Conservation (phyloP, 768 basidiomycete species). For the Termitomyces sp. region DNA sequence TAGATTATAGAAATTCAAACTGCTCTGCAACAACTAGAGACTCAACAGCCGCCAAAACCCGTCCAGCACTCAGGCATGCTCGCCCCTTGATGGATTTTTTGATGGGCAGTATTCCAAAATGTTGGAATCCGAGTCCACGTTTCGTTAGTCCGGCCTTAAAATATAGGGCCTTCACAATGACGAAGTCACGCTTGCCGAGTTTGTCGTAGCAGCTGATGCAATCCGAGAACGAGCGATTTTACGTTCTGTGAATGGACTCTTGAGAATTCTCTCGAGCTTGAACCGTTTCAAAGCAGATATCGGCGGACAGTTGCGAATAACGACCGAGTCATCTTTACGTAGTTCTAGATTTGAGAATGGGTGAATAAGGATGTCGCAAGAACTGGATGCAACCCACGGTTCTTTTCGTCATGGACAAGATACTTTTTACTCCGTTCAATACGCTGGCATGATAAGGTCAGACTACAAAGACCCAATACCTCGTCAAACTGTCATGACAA, state of each 20-base stretch:
- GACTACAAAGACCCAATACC: neutral
- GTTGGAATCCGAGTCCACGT: neutral
- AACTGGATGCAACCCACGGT: slow-evolving; percentile 44
- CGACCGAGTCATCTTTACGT: slow-evolving; percentile 64
- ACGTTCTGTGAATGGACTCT: slow-evolving; percentile 65
- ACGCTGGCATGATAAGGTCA: slow-evolving; percentile 38
- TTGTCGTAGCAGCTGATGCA: slow-evolving; percentile 9
- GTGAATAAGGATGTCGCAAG: neutral
- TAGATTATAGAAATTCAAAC: slow-evolving; percentile 70
- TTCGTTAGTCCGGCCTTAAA: neutral
- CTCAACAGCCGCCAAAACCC: slow-evolving; percentile 20
- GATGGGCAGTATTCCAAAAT: neutral
- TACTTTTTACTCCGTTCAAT: slow-evolving; percentile 77
- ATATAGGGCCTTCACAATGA: neutral
- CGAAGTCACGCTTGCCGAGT: slow-evolving; percentile 5
- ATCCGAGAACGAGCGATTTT: slow-evolving; percentile 33
- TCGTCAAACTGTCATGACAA: neutral
- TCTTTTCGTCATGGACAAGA: slow-evolving; percentile 69
- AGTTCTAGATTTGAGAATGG: slow-evolving; percentile 39
- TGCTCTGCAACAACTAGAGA: slow-evolving; percentile 41
- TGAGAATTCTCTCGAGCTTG: slow-evolving; percentile 60
- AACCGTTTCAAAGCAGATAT: slow-evolving; percentile 79
- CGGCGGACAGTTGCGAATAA: slow-evolving; percentile 80
- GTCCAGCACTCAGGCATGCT: slow-evolving; percentile 4
- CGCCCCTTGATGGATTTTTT: slow-evolving; percentile 1